Evolutionary conservation across 805 yeast genomes (phyloP).

Genomic region (Ogataea degrootiae): DNA sequence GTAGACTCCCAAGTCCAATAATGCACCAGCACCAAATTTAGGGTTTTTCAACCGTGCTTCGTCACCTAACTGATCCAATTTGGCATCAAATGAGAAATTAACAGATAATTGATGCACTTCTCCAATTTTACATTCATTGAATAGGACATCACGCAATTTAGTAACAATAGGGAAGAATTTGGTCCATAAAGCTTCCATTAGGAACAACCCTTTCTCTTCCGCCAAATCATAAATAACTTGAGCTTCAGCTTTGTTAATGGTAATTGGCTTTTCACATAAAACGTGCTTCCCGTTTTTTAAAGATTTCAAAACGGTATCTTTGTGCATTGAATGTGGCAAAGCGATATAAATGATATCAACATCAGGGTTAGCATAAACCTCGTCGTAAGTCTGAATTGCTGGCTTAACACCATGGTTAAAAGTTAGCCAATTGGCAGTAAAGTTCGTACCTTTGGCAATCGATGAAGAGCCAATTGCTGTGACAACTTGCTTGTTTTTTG

Average conservation of each 20-base stretch:
- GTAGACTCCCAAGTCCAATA: constrained; percentile 53
- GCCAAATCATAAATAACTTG: constrained; percentile 40
- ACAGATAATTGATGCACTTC: constrained; percentile 38
- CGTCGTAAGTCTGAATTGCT: constrained; percentile 33
- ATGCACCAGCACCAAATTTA: constrained; percentile 50
- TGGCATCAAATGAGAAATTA: constrained; percentile 38
- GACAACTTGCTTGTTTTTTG: constrained; percentile 28
- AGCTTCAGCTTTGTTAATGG: constrained; percentile 43
- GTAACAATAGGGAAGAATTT: constrained; percentile 45
- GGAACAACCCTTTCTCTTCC: constrained; percentile 35
- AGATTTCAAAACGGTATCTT: constrained; percentile 33
- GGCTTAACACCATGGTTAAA: constrained; percentile 13
- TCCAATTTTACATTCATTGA: constrained; percentile 41
- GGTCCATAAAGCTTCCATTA: constrained; percentile 62
- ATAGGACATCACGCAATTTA: constrained; percentile 33
- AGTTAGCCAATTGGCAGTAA: constrained; percentile 19
- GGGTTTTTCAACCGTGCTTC: constrained; percentile 38
- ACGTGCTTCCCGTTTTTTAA: constrained; percentile 45
- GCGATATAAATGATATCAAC: constrained; percentile 51
- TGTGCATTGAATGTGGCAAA: constrained; percentile 50
- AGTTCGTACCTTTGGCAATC: constrained; percentile 31
- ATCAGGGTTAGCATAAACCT: constrained; percentile 37
- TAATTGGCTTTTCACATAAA: constrained; percentile 51
- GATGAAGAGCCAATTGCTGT: constrained; percentile 38
- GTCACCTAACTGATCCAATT: constrained; percentile 29